A percentile compares a stretch with the other conserved stretches of the same genome.
Conservation (phyloP, 768 basidiomycete species). For the Boletus tylopilopsis region DNA sequence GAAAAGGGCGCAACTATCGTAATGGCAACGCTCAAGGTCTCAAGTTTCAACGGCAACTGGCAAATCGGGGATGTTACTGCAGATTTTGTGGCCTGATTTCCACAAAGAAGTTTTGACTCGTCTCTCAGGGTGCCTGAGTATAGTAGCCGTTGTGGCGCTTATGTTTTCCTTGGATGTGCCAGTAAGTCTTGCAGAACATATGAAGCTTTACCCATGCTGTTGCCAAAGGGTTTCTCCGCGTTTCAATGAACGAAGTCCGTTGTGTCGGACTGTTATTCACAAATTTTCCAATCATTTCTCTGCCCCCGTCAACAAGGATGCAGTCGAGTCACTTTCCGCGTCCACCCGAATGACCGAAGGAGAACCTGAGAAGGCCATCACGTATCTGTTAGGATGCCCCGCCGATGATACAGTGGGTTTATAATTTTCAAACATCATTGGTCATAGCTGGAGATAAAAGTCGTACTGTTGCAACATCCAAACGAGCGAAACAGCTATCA, state of each 20-base stretch:
- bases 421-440: background rate
- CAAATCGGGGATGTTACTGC: background rate
- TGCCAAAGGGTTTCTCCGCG: background rate
- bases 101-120: too few relatives aligned
- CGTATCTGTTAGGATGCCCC: background rate
- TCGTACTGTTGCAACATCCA: constrained; percentile 89
- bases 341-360: background rate
- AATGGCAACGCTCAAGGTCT: constrained; percentile 11
- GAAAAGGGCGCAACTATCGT: constrained; percentile 1
- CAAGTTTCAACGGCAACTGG: constrained; percentile 7
- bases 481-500: constrained; percentile 58
- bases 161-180: too few relatives aligned
- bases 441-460: constrained; percentile 58
- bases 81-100: background rate
- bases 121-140: background rate
- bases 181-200: too few relatives aligned
- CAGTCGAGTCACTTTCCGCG: too few relatives aligned
- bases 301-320: too few relatives aligned
- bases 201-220: background rate
- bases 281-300: background rate
- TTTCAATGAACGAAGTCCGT: constrained; percentile 11
- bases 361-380: background rate
- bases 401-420: background rate
- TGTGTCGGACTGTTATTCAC: background rate
- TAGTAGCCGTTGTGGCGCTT: too few relatives aligned